Conservation (phyloP, 2,329 filamentous ascomycete genomes). For the Neofusicoccum ribis region DNA sequence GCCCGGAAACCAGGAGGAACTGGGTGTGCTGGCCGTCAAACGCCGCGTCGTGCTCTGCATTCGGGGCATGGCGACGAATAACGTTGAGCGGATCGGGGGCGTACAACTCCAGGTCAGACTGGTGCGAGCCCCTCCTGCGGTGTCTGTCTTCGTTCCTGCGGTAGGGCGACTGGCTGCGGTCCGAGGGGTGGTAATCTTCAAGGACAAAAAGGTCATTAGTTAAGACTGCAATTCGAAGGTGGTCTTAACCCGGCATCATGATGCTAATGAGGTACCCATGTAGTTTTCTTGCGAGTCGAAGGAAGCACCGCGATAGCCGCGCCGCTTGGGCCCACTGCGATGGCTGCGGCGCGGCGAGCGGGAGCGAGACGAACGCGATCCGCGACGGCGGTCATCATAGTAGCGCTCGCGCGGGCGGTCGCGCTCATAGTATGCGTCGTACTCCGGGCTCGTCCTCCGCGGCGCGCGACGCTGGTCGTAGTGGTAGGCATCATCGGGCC, state of each 20-base stretch:
- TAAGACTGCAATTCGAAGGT: slow-evolving; percentile 9
- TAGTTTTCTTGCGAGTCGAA: slow-evolving; percentile 16
- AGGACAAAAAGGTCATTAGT: slow-evolving; percentile 17
- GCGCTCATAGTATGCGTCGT: slow-evolving; percentile 12
- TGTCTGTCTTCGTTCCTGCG: neutral
- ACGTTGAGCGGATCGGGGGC: neutral
- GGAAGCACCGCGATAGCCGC: slow-evolving; percentile 15
- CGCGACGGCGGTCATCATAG: slow-evolving; percentile 1
- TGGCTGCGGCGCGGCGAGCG: slow-evolving; percentile 14
- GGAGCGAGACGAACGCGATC: slow-evolving; percentile 13
- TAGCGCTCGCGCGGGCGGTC: slow-evolving; percentile 5
- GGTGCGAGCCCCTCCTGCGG: slow-evolving; percentile 15
- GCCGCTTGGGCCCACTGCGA: neutral
- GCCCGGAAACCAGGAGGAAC: slow-evolving; percentile 16
- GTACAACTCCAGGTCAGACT: slow-evolving; percentile 6
- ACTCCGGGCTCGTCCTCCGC: neutral
- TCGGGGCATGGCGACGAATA: neutral
- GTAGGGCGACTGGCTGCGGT: slow-evolving; percentile 18
- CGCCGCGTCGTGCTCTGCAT: slow-evolving; percentile 25
- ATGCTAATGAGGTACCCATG: slow-evolving; percentile 20
- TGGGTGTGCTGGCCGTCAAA: slow-evolving; percentile 22
- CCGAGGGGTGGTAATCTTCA: slow-evolving; percentile 19
- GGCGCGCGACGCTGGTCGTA: slow-evolving; percentile 2
- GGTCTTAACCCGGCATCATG: slow-evolving; percentile 19
- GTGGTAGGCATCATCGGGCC: neutral